Conservation (phyloP, 805 yeast species). For the Millerozyma acaciae region DNA sequence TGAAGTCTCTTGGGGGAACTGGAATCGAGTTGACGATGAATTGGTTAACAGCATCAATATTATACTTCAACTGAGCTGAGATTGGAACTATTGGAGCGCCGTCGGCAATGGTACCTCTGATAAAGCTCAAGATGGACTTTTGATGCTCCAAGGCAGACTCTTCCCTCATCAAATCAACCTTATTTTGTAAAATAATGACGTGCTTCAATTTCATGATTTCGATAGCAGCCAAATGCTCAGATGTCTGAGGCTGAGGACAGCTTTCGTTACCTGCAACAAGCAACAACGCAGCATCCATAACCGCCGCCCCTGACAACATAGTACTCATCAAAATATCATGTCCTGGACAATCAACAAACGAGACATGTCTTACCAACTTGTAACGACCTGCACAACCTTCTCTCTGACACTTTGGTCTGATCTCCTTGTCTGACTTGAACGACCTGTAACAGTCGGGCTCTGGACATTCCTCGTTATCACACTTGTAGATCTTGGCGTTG, state of each 20-base stretch:
- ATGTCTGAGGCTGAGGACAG: conserved; percentile 99
- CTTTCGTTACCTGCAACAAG: conserved; percentile 97
- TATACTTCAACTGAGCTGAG: conserved; percentile 97
- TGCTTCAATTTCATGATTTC: conserved; percentile 98
- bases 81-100: conserved; percentile 99
- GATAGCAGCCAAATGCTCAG: conserved; percentile 98
- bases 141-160: conserved; percentile 95
- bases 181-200: conserved; percentile 92
- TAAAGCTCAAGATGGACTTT: conserved; percentile 85
- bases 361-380: conserved; percentile 89
- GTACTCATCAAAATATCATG: conserved; percentile 99
- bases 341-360: conserved; percentile 99
- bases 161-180: conserved; percentile 97
- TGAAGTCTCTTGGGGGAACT: conserved; percentile 92
- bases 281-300: conserved; percentile 98
- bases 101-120: conserved; percentile 97
- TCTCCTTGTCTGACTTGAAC: conserved; percentile 91
- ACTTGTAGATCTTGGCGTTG: conserved; percentile 94
- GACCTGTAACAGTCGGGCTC: conserved; percentile 95
- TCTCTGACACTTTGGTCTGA: conserved; percentile 85
- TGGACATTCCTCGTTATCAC: conserved; percentile 80
- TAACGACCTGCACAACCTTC: conserved; percentile 89
- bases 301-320: conserved; percentile 99
- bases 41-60: conserved; percentile 97
- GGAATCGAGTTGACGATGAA: conserved; percentile 94